These are phyloP conservation scores for Friedmanniomyces endolithicus DNA, from an alignment of 495 filamentous ascomycete species.

Conservation along the genomic window DNA sequence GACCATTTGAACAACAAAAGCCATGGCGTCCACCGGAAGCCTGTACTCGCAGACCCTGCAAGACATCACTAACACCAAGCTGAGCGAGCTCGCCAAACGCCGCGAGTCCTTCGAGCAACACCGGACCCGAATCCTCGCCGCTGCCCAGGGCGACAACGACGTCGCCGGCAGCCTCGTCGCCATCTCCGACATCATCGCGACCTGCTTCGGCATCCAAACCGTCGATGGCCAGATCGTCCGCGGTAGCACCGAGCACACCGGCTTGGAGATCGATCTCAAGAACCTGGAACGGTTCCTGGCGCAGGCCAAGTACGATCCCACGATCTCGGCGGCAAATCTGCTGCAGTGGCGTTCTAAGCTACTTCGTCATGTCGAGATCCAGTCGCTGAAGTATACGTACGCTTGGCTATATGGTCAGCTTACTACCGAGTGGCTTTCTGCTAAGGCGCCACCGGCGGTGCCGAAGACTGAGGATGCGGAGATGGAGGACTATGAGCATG, in stretches of 20 bases:
- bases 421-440: slow-evolving; percentile 23
- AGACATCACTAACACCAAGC: slow-evolving; percentile 23
- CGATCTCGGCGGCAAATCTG: neutral
- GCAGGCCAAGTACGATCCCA: slow-evolving; percentile 5
- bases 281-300: slow-evolving; percentile 3
- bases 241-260: neutral
- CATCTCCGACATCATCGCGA: neutral
- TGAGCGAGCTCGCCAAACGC: slow-evolving; percentile 19
- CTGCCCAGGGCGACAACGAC: neutral
- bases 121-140: neutral
- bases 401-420: slow-evolving; percentile 23
- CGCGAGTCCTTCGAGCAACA: slow-evolving; percentile 14
- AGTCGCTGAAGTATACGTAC: slow-evolving; percentile 23
- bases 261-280: neutral
- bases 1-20: neutral
- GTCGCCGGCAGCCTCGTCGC: neutral
- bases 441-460: slow-evolving; percentile 7
- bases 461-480: slow-evolving; percentile 6
- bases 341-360: neutral
- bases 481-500: slow-evolving; percentile 28
- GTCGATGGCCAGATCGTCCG: neutral
- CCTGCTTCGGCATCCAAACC: neutral
- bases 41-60: slow-evolving; percentile 13
- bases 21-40: slow-evolving; percentile 3
- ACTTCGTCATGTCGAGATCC: slow-evolving; percentile 20